phyloP scores from a whole-genome alignment of 2,329 filamentous ascomycete genomes.

The Nemania serpens region DNA sequence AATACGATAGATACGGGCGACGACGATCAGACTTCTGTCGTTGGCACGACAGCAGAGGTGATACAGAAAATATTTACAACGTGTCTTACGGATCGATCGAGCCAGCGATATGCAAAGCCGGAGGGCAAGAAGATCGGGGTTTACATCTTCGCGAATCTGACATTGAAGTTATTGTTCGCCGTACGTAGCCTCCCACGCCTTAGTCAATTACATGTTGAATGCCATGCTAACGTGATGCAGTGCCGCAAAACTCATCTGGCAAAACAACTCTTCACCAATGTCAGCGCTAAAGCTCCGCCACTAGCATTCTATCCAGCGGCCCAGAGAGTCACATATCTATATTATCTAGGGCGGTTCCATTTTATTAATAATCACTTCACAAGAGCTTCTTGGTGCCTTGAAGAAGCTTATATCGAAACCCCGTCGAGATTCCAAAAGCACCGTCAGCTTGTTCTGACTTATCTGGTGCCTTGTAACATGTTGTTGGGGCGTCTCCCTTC shows the following conservation, averaged over 20 bases:
- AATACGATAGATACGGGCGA: constrained; percentile 59
- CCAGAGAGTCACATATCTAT: constrained; percentile 89
- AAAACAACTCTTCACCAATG: constrained; percentile 87
- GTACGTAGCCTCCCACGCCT: constrained; percentile 48
- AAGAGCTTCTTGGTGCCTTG: constrained; percentile 73
- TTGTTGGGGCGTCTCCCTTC: constrained; percentile 85
- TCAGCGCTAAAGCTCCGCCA: constrained; percentile 80
- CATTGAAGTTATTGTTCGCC: constrained; percentile 84
- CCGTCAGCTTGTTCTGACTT: constrained; percentile 78
- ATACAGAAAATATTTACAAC: constrained; percentile 91
- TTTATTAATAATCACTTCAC: constrained; percentile 84
- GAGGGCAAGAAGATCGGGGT: constrained; percentile 87
- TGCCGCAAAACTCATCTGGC: constrained; percentile 83
- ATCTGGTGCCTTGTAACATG: constrained; percentile 81
- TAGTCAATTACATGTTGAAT: neutral
- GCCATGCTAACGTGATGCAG: constrained; percentile 44
- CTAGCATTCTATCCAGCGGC: constrained; percentile 80
- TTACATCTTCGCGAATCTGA: constrained; percentile 90
- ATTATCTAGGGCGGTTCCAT: constrained; percentile 90
- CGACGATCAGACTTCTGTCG: constrained; percentile 75
- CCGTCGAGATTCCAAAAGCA: constrained; percentile 68
- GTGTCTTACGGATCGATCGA: constrained; percentile 80
- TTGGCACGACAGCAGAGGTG: constrained; percentile 85
- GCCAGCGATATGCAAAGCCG: constrained; percentile 67
- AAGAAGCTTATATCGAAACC: constrained; percentile 78